These are phyloP conservation scores for Paraleonurus japonicus DNA, from an alignment of 257 asterid species.

Conservation along the genomic window DNA sequence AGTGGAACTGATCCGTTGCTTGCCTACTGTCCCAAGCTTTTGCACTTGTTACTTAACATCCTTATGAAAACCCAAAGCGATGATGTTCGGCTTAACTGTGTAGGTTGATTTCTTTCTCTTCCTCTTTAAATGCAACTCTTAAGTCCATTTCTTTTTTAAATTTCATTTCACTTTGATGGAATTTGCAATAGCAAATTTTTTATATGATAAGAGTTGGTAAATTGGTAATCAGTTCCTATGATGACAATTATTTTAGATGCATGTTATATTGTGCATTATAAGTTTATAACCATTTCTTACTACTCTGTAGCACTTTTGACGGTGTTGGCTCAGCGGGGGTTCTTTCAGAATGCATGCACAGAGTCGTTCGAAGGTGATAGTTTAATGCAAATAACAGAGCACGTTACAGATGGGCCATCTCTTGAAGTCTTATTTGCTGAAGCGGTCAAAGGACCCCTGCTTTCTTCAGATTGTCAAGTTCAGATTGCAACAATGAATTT, in stretches of 20 bases:
- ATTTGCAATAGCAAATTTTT: not conserved
- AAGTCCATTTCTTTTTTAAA: not conserved
- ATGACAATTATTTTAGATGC: not conserved
- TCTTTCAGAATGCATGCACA: conserved; percentile 51
- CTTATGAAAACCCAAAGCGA: conserved; percentile 89
- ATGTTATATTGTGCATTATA: not conserved
- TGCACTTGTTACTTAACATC: conserved; percentile 59
- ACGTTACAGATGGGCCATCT: conserved; percentile 41
- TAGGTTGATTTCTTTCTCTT: conserved; percentile 51
- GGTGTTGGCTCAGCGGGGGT: conserved; percentile 77
- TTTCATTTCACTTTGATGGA: not conserved
- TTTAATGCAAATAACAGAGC: conserved; percentile 56
- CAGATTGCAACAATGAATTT: conserved; percentile 78
- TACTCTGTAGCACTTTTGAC: conserved; percentile 72
- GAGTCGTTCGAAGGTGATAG: conserved; percentile 50
- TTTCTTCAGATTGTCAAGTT: conserved; percentile 89
- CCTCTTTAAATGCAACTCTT: conserved; percentile 17
- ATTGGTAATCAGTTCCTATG: not conserved
- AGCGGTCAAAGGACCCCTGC: conserved; percentile 91
- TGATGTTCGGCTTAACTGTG: conserved; percentile 80
- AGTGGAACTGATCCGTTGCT: conserved; percentile 44
- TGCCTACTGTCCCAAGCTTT: conserved; percentile 60
- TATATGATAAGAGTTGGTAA: conserved; percentile 13
- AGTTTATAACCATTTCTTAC: conserved; percentile 22
- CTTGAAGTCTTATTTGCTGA: conserved; percentile 81